phyloP scores from a whole-genome alignment of 768 basidiomycete species.

The Megacollybia marginata region DNA sequence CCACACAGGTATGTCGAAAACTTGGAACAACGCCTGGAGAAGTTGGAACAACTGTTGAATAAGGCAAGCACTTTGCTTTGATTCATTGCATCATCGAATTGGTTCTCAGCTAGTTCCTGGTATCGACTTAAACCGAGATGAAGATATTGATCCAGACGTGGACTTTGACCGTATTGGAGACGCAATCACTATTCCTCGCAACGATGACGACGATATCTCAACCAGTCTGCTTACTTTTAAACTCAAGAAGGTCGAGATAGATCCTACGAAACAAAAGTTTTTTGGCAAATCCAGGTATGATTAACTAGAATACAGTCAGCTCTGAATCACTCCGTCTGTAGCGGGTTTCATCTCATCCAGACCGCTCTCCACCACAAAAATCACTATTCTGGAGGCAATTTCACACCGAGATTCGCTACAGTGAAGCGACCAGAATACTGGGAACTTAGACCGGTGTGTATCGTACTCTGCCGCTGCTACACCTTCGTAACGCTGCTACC shows the following conservation, averaged over 20 bases:
- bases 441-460: conserved; percentile 36
- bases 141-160: conserved; percentile 34
- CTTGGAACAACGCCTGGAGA: conserved; percentile 54
- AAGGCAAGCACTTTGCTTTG: conserved; percentile 30
- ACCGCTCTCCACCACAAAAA: conserved; percentile 51
- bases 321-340: conserved; percentile 12
- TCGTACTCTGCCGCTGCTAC: neutral
- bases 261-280: conserved; percentile 33
- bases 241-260: conserved; percentile 28
- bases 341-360: conserved; percentile 44
- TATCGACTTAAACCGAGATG: conserved; percentile 52
- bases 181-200: conserved; percentile 15
- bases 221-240: conserved; percentile 22
- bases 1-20: conserved; percentile 54
- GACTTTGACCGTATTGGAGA: conserved; percentile 14
- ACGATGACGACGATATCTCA: conserved; percentile 23
- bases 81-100: neutral
- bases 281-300: conserved; percentile 40
- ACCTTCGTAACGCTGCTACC: neutral
- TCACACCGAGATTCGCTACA: conserved; percentile 15
- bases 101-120: conserved; percentile 41
- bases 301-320: neutral
- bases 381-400: conserved; percentile 34
- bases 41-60: conserved; percentile 54
- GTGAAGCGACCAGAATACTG: conserved; percentile 39